Evolutionary conservation across 169 alveolate species (phyloP).

Genomic region (Plasmodium vivax): DNA sequence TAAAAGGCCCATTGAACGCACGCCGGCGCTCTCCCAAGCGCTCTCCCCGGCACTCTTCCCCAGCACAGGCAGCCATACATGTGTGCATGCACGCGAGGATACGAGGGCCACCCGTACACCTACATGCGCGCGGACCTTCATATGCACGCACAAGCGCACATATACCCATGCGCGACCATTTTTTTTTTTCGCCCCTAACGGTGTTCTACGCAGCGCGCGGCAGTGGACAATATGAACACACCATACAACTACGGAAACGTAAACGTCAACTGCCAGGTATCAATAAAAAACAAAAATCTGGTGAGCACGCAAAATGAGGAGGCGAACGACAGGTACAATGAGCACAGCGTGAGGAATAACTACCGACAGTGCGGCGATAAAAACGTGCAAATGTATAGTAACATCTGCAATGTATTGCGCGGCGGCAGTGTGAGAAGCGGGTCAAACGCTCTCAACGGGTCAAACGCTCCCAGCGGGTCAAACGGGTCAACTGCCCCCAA

Average conservation of each 20-base stretch:
- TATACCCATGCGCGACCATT: neutral
- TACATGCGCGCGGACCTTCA: neutral
- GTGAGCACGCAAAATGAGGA: neutral
- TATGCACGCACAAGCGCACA: neutral
- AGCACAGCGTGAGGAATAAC: neutral
- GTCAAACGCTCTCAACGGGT: too few relatives aligned
- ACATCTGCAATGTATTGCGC: neutral
- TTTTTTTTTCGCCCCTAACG: neutral
- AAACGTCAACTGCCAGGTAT: slow-evolving; percentile 19
- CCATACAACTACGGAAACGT: neutral
- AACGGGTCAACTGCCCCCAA: too few relatives aligned
- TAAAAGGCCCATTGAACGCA: neutral
- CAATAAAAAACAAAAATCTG: neutral
- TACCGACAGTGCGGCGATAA: neutral
- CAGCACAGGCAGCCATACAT: neutral
- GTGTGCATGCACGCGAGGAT: neutral
- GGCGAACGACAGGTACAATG: neutral
- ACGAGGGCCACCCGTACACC: neutral
- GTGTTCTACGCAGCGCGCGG: neutral
- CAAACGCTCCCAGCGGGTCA: too few relatives aligned
- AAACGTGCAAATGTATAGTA: slow-evolving; percentile 30
- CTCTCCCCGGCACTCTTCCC: too few relatives aligned
- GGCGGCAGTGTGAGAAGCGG: neutral
- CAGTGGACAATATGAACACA: slow-evolving; percentile 21
- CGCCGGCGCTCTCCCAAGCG: neutral